Evolutionary conservation across 768 basidiomycete genomes (phyloP), one percentile per base, ranked within the genome.

Genomic region (Tulasnella sp.): DNA sequence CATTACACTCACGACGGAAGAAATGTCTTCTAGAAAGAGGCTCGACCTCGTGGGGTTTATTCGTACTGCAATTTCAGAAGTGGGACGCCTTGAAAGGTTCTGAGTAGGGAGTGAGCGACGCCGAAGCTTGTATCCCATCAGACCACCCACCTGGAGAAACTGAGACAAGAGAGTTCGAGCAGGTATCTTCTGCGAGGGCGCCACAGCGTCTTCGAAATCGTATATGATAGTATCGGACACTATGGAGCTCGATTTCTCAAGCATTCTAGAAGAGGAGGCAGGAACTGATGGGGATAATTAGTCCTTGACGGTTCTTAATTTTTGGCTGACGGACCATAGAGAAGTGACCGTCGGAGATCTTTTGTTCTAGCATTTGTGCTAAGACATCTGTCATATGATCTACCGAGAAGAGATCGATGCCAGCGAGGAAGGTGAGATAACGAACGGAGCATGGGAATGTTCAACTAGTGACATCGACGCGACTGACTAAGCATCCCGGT

Each of bases 131-230:
- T 18, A 36, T 2, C 1, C 18, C 27, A 19, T 82, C n/a, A 71
- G 78, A 42, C 16, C 38, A 68, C 88, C 82, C 83, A 90, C 94
- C 68, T 85, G 83, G 39, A 93, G 85, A 83, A 93, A 95, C 10
- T 86, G 85, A 46, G 85, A 84, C 6, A 94, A 86, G 10, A 90
- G 87, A 9, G 83, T 83, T 79, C 94, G 87, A 0, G 94, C 92
- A 75, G 87, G 85, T 31, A 91, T 90, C 38, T 86, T 85, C 40
- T 84, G 82, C 6, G 87, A 86, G 4, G 92, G 92, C 5, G 94
- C 86, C 0, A 97, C 90, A 80, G 93, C 93, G 84, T 97, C 96
- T 84, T 97, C 96, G 18, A 97, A 87, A 86, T 97, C 96, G 83
- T 95, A 96, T 36, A 95, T 92, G 46, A 96, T 87, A 62, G 92